phyloP scores from a whole-genome alignment of 768 basidiomycete species.

The Pleurotus platypus region DNA sequence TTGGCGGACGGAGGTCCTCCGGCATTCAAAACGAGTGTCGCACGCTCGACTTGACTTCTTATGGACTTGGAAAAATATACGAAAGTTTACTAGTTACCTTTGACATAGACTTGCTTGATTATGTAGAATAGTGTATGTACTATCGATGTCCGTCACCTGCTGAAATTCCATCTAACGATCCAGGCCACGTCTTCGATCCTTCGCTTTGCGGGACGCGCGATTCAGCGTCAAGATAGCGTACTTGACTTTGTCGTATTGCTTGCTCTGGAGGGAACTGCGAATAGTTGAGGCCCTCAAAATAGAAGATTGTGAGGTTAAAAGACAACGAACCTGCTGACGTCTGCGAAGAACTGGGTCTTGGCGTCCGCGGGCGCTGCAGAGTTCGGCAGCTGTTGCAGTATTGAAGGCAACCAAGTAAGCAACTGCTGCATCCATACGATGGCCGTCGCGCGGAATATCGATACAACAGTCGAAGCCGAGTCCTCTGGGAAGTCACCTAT shows the following conservation, averaged over 20 bases:
- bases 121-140: conserved; percentile 4
- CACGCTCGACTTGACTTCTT: neutral
- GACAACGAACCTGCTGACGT: conserved; percentile 66
- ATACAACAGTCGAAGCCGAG: conserved; percentile 63
- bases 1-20: neutral
- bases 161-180: conserved; percentile 23
- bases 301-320: conserved; percentile 1
- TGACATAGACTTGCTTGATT: neutral
- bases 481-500: conserved; percentile 91
- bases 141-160: neutral
- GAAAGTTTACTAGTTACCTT: no score
- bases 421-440: conserved; percentile 67
- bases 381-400: conserved; percentile 68
- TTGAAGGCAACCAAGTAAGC: conserved; percentile 65
- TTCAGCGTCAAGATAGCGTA: conserved; percentile 69
- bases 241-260: conserved; percentile 79
- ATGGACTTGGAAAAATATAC: no score
- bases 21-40: neutral
- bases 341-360: conserved; percentile 69
- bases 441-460: conserved; percentile 71
- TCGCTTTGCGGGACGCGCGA: conserved; percentile 69
- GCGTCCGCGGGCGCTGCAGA: conserved; percentile 57
- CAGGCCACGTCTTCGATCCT: conserved; percentile 54
- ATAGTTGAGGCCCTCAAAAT: neutral
- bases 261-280: conserved; percentile 57